A percentile compares a stretch with the other conserved stretches of the same genome.
Evolutionary conservation across 805 yeast species (phyloP).

Genomic region (Hanseniaspora occidentalis): DNA sequence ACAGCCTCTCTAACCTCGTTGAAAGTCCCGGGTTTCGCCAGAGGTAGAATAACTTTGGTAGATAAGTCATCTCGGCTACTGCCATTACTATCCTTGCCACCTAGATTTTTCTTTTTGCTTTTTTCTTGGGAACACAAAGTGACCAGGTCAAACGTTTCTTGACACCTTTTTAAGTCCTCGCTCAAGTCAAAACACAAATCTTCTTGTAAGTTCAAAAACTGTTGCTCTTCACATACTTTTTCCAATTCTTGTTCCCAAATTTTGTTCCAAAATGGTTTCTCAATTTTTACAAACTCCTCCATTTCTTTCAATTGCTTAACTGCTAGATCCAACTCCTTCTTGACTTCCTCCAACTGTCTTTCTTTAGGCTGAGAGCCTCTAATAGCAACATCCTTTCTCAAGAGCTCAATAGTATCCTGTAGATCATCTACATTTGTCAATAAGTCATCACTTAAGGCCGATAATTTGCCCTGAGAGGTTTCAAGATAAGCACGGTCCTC

Average conservation of each 20-base stretch:
- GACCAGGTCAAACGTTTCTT: constrained; percentile 71
- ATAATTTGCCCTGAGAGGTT: constrained; percentile 56
- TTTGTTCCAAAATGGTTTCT: constrained; percentile 76
- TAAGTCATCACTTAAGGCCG: constrained; percentile 62
- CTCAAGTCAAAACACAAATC: constrained; percentile 67
- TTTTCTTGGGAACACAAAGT: constrained; percentile 74
- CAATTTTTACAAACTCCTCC: constrained; percentile 50
- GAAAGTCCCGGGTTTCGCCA: constrained; percentile 53
- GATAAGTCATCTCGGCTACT: constrained; percentile 20
- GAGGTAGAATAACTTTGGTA: constrained; percentile 23
- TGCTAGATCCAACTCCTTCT: constrained; percentile 52
- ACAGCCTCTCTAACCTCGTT: constrained; percentile 63
- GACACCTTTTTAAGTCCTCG: constrained; percentile 70
- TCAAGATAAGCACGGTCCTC: constrained; percentile 49
- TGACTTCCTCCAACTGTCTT: constrained; percentile 55
- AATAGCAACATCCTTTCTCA: constrained; percentile 82
- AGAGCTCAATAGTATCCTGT: constrained; percentile 81
- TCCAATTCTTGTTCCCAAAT: constrained; percentile 89
- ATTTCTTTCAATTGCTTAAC: constrained; percentile 38
- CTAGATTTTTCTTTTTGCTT: constrained; percentile 29
- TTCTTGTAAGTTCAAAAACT: constrained; percentile 80
- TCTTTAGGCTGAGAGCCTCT: constrained; percentile 76
- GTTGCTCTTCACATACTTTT: constrained; percentile 87
- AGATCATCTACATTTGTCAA: constrained; percentile 78
- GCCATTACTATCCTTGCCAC: constrained; percentile 28